Percentiles rank a stretch among this genome's conserved stretches.
These are phyloP conservation scores for Colletotrichum magnum DNA, from an alignment of 2,329 filamentous ascomycete species.

Conservation along the genomic window DNA sequence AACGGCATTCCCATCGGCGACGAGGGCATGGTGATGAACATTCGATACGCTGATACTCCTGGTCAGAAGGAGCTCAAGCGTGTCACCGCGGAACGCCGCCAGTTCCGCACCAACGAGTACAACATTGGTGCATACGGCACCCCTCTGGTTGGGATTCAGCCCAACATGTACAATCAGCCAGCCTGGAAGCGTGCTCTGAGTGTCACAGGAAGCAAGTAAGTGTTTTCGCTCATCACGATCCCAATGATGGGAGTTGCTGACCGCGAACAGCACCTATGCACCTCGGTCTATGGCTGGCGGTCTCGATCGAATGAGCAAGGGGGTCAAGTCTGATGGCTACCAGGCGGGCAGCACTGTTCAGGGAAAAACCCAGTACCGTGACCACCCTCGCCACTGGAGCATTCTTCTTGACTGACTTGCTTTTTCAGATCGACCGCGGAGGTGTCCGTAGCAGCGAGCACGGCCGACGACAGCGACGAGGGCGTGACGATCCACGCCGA, in stretches of 20 bases:
- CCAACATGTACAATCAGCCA: constrained; percentile 60
- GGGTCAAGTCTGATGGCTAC: constrained; percentile 39
- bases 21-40: constrained; percentile 88
- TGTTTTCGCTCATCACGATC: background rate
- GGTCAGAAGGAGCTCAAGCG: constrained; percentile 98
- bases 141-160: constrained; percentile 70
- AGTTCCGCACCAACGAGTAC: constrained; percentile 97
- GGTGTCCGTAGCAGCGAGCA: constrained; percentile 44
- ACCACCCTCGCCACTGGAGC: constrained; percentile 34
- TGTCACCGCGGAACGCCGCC: constrained; percentile 92
- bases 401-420: constrained; percentile 50
- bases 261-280: constrained; percentile 24
- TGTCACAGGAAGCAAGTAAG: constrained; percentile 35
- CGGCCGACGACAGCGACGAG: constrained; percentile 66
- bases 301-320: constrained; percentile 39
- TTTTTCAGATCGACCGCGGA: constrained; percentile 41
- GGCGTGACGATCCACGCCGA: constrained; percentile 69
- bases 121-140: constrained; percentile 80
- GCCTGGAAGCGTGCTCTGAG: constrained; percentile 52
- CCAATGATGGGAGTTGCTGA: background rate
- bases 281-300: constrained; percentile 37
- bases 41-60: constrained; percentile 96
- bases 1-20: constrained; percentile 84
- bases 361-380: constrained; percentile 41
- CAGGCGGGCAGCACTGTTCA: constrained; percentile 40